These are phyloP conservation scores for Lactifluus hygrophoroides DNA, from an alignment of 768 basidiomycete genomes.

Conservation along the genomic window DNA sequence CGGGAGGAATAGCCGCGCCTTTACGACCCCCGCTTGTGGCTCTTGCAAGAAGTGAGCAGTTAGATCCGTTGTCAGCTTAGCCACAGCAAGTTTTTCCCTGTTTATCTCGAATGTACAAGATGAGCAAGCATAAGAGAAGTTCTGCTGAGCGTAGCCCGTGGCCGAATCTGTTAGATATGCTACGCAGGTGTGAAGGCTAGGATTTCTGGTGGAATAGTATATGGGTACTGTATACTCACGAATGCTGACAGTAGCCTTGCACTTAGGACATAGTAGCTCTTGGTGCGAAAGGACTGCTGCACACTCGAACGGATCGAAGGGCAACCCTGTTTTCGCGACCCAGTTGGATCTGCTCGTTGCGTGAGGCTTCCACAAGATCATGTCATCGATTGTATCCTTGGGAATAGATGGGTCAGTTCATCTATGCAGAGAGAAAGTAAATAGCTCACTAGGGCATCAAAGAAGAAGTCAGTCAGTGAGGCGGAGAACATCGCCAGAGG, in stretches of 20 bases:
- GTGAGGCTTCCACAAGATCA: constrained; percentile 17
- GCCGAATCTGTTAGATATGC: constrained; percentile 35
- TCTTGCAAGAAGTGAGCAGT: constrained; percentile 20
- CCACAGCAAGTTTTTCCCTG: constrained; percentile 33
- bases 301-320: constrained; percentile 32
- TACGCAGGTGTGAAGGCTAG: constrained; percentile 22
- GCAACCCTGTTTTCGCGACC: constrained; percentile 20
- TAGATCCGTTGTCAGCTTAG: constrained; percentile 38
- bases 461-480: neutral
- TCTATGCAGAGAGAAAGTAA: neutral
- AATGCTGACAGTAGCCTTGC: constrained; percentile 24
- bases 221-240: constrained; percentile 26
- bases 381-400: constrained; percentile 21
- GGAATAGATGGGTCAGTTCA: neutral
- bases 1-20: constrained; percentile 28
- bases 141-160: constrained; percentile 41
- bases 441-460: constrained; percentile 10
- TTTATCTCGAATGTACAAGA: constrained; percentile 35
- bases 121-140: constrained; percentile 32
- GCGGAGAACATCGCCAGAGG: neutral
- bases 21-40: constrained; percentile 16
- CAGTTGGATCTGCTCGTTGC: constrained; percentile 13
- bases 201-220: neutral
- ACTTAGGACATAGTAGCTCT: constrained; percentile 29
- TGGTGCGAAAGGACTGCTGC: constrained; percentile 23